Percentiles rank a stretch among this genome's conserved stretches.
Conservation (phyloP, 306 rosid species). For the Quercus cerris region DNA sequence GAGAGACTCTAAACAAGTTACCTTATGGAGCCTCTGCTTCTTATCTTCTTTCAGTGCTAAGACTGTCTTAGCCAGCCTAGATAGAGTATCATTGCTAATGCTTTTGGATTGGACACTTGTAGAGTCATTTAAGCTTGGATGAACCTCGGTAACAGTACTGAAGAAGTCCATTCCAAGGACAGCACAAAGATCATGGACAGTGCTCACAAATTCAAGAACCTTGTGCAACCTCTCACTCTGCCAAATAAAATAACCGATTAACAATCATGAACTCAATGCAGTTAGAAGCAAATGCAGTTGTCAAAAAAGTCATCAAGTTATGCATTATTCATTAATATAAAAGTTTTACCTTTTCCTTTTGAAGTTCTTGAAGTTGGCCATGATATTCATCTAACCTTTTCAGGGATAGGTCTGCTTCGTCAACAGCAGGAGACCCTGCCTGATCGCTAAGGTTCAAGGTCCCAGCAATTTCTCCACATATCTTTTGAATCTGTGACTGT, state of each 20-base stretch:
- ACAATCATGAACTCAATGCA: constrained; percentile 17
- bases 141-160: constrained; percentile 90
- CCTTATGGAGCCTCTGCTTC: constrained; percentile 78
- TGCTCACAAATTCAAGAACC: constrained; percentile 86
- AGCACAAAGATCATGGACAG: constrained; percentile 92
- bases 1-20: constrained; percentile 13
- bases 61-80: constrained; percentile 82
- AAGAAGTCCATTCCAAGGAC: constrained; percentile 98
- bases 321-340: constrained; percentile 12
- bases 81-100: constrained; percentile 88
- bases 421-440: constrained; percentile 48
- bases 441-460: constrained; percentile 47
- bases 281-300: not conserved
- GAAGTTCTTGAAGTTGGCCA: constrained; percentile 91
- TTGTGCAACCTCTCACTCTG: constrained; percentile 87
- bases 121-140: constrained; percentile 93
- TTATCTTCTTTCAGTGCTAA: constrained; percentile 68
- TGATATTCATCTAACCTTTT: constrained; percentile 88
- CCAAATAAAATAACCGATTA: constrained; percentile 30
- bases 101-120: constrained; percentile 91
- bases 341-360: constrained; percentile 81
- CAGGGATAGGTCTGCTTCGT: constrained; percentile 79
- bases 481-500: constrained; percentile 84
- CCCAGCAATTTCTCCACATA: constrained; percentile 94
- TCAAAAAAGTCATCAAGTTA: constrained; percentile 13